A percentile compares a stretch with the other conserved stretches of the same genome.
Evolutionary conservation across 176 grass and related monocot genomes (phyloP).

Genomic region (Avena sativa): DNA sequence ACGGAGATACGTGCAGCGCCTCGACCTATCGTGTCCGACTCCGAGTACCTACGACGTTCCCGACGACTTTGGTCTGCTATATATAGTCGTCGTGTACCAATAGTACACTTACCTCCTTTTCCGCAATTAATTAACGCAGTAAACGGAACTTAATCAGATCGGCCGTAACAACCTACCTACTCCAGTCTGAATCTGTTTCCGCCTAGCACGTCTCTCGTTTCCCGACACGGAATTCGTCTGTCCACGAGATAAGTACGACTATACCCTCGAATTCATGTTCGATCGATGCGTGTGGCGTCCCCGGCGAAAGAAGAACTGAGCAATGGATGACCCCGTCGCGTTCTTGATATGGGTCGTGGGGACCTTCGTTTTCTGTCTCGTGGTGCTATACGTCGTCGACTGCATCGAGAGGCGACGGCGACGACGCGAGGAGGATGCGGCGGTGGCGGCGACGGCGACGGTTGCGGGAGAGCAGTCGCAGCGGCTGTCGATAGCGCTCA

Average conservation of each 20-base stretch:
- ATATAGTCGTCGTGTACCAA: too few relatives aligned
- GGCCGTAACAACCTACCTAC: not conserved
- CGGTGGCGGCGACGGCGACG: too few relatives aligned
- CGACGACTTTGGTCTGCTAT: too few relatives aligned
- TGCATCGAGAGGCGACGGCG: not conserved
- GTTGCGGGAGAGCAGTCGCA: not conserved
- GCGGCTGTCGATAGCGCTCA: not conserved
- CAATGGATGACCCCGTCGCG: not conserved
- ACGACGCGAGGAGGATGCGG: not conserved
- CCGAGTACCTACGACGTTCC: too few relatives aligned
- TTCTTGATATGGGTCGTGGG: not conserved
- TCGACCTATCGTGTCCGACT: not conserved
- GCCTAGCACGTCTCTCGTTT: not conserved
- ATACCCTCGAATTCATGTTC: too few relatives aligned
- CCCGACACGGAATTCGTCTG: not conserved
- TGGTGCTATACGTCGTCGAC: not conserved
- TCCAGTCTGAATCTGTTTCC: not conserved
- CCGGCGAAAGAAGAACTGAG: too few relatives aligned
- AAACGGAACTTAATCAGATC: not conserved
- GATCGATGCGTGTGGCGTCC: too few relatives aligned
- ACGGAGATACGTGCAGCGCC: not conserved
- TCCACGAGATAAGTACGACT: not conserved
- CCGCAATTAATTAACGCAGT: not conserved
- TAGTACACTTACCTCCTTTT: not conserved
- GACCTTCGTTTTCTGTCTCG: not conserved